Evolutionary conservation across 2,329 filamentous ascomycete species (phyloP).

Genomic region (Ceratocystis diversiconidia): DNA sequence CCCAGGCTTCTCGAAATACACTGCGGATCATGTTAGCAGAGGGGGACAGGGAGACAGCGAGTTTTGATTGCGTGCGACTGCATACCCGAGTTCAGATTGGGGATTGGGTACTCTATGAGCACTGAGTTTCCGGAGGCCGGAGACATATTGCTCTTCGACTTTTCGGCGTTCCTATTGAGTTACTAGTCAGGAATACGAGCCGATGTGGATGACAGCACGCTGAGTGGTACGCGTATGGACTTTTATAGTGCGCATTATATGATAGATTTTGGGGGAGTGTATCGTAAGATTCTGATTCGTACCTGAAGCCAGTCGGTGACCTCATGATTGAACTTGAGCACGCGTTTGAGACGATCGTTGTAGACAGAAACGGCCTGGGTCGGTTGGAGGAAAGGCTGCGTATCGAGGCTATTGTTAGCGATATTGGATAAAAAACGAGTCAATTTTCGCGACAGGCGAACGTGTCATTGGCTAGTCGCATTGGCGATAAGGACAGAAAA

Average conservation of each 20-base stretch:
- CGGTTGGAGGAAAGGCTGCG: slow-evolving; percentile 65
- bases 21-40: slow-evolving; percentile 32
- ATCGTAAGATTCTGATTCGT: slow-evolving; percentile 24
- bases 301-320: slow-evolving; percentile 97
- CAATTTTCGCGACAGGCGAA: not conserved
- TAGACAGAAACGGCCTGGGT: slow-evolving; percentile 67
- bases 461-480: not conserved
- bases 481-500: not conserved
- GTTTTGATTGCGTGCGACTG: slow-evolving; percentile 16
- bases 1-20: slow-evolving; percentile 82
- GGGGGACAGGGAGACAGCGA: not conserved
- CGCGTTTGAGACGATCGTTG: slow-evolving; percentile 75
- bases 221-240: not conserved
- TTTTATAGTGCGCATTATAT: not conserved
- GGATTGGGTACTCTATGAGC: slow-evolving; percentile 60
- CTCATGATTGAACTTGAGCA: slow-evolving; percentile 72
- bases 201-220: not conserved
- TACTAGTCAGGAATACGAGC: not conserved
- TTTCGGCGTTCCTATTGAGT: slow-evolving; percentile 68
- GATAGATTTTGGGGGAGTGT: not conserved
- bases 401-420: slow-evolving; percentile 5
- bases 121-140: slow-evolving; percentile 66
- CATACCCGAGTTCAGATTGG: slow-evolving; percentile 74
- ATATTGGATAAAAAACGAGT: not conserved
- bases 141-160: slow-evolving; percentile 80